Base-by-base conservation (phyloP, 176 grass and related monocot species). In the Tuctoria greenei region DNA sequence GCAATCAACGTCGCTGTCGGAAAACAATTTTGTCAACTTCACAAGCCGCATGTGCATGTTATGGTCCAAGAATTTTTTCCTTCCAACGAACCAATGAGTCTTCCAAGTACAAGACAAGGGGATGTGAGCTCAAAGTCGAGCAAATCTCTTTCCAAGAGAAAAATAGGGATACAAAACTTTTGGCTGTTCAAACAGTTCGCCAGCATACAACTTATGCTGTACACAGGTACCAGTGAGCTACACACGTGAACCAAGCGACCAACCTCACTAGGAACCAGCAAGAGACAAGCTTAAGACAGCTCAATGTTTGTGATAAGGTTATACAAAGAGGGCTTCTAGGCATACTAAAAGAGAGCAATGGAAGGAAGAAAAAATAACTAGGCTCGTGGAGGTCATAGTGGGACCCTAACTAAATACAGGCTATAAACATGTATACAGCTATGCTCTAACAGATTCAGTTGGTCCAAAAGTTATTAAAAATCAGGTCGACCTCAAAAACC, bases 381-480 rank as follows among this genome's bases (percentile, higher is more conserved):
- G 52, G 80, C 69, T 87, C 80, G 56, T 74, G 80, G 52, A 72
- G 43, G 54, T 39, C 68, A 43, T 52, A 78, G 55, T 37, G 75
- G 75, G 86, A 64, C 27, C 63, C 75, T 83, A 75, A 31, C 75
- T 83, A 75, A 31, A 75, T 88, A 84, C 81, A 88, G 75, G 57
- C 58, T 88, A 88, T 88, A 75, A 88, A 84, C 86, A 88, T 71
- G 86, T 84, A 88, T 88, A 84, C 81, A 88, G 64, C 81, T 88
- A 84, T 84, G 76, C 70, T 88, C 86, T 84, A 80, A 31, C 81
- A 75, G 75, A 64, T 69, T 64, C 46, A 64, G 64, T 18, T 47
- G 86, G 64, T 59, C 57, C 42, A 83, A 31, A 75, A 24, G 70
- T 18, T 63, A 75, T 88, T 69, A 88, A 80, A 71, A 66, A 84